Conservation (phyloP, 495 filamentous ascomycete genomes). For the Trichoderma virens region DNA sequence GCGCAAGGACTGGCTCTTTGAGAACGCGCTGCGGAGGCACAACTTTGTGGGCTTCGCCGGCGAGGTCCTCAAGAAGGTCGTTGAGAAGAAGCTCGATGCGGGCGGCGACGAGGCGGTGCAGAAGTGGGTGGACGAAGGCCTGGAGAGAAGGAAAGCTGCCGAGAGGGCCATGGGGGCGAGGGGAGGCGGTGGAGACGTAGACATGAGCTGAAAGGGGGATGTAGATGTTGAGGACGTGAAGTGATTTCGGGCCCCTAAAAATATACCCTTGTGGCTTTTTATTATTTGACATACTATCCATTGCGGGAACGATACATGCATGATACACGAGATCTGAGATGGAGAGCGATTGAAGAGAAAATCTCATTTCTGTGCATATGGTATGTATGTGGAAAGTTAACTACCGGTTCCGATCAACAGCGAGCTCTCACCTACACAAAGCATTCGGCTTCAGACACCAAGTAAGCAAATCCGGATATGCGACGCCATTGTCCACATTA, state of each 20-base stretch:
- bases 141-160: constrained; percentile 49
- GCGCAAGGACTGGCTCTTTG: constrained; percentile 82
- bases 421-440: too few relatives aligned
- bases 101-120: constrained; percentile 57
- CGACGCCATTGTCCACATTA: not conserved
- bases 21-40: constrained; percentile 86
- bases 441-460: too few relatives aligned
- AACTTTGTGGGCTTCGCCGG: constrained; percentile 96
- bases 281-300: not conserved
- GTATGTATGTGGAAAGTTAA: too few relatives aligned
- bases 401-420: too few relatives aligned
- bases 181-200: constrained; percentile 33
- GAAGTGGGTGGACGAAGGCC: constrained; percentile 72
- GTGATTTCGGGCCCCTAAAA: not conserved
- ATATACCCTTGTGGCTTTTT: not conserved
- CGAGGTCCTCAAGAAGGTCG: constrained; percentile 82
- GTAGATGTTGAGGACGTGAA: not conserved
- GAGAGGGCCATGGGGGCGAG: constrained; percentile 44
- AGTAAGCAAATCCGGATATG: not conserved
- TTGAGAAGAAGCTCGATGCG: constrained; percentile 56
- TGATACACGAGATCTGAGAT: not conserved
- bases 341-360: not conserved
- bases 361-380: not conserved
- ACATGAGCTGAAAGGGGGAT: constrained; percentile 27
- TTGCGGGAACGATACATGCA: not conserved